These are phyloP conservation scores for Mycena pura DNA, from an alignment of 768 basidiomycete species.

Conservation along the genomic window DNA sequence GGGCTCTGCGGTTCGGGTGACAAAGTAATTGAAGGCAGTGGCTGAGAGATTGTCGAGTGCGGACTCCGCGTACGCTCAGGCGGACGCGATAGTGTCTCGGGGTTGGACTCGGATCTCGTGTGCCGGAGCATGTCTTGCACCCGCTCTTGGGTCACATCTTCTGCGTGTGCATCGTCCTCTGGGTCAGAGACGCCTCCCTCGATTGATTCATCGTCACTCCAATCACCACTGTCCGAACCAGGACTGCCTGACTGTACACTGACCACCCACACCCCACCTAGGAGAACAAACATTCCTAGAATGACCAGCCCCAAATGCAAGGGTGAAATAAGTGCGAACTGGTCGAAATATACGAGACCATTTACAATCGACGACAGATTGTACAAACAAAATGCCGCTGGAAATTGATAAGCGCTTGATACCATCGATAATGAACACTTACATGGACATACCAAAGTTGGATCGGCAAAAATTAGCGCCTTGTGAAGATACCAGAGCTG, in stretches of 20 bases:
- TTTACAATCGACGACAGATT: conserved; percentile 92
- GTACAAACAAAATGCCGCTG: conserved; percentile 94
- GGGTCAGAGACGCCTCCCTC: conserved; percentile 35
- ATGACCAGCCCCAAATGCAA: conserved; percentile 78
- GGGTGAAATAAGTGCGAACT: conserved; percentile 72
- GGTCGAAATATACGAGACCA: conserved; percentile 88
- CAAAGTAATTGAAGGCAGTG: conserved; percentile 8
- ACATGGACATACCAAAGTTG: conserved; percentile 87
- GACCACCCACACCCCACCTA: conserved; percentile 91
- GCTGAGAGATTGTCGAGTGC: conserved; percentile 14
- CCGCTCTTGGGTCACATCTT: conserved; percentile 6
- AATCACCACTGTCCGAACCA: conserved; percentile 54
- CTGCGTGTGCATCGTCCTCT: conserved; percentile 30
- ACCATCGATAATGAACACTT: conserved; percentile 40
- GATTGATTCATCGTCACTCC: conserved; percentile 52
- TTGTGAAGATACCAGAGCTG: conserved; percentile 89
- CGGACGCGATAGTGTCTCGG: background rate
- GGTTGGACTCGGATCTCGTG: conserved; percentile 19
- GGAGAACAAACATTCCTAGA: conserved; percentile 77
- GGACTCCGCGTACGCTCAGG: conserved; percentile 12
- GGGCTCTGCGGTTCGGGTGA: background rate
- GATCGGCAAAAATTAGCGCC: conserved; percentile 79
- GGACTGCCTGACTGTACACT: conserved; percentile 70
- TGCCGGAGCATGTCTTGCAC: conserved; percentile 5
- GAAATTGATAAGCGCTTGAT: conserved; percentile 23